Conservation (phyloP, 176 grass and related monocot species). For the Canna indica region DNA sequence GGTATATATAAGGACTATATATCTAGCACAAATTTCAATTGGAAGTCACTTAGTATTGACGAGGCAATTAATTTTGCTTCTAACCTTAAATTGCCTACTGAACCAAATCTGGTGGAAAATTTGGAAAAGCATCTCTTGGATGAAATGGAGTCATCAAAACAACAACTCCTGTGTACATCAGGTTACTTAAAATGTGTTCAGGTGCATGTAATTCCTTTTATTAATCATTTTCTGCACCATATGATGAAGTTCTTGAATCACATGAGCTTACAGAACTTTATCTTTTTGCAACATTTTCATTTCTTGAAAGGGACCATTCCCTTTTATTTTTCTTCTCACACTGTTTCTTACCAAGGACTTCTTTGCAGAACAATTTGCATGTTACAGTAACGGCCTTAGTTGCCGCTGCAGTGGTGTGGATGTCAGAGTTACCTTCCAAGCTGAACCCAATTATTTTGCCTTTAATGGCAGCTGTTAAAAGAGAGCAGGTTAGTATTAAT, state of each 20-base stretch:
- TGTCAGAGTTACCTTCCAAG: constrained; percentile 63
- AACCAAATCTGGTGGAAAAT: constrained; percentile 29
- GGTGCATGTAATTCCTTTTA: constrained; percentile 34
- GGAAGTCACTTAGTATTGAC: constrained; percentile 52
- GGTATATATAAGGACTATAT: constrained; percentile 43
- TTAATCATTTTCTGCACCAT: constrained; percentile 3
- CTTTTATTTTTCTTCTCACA: constrained; percentile 7
- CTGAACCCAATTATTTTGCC: constrained; percentile 98
- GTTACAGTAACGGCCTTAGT: constrained; percentile 81
- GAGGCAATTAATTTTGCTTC: constrained; percentile 73
- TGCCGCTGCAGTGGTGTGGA: constrained; percentile 88
- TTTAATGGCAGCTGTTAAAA: constrained; percentile 97
- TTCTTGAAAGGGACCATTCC: background rate
- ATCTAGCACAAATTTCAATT: constrained; percentile 40
- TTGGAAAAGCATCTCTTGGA: constrained; percentile 42
- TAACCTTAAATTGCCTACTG: constrained; percentile 45
- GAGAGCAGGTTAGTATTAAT: constrained; percentile 63
- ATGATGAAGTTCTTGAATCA: constrained; percentile 5
- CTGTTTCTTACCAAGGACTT: constrained; percentile 19
- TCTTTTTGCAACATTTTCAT: background rate
- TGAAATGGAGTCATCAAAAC: constrained; percentile 80
- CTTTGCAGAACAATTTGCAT: constrained; percentile 96
- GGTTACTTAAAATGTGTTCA: constrained; percentile 96
- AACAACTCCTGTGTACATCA: constrained; percentile 70
- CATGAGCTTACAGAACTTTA: background rate